Conservation (phyloP, 345 rosid species). For the Salix suchowensis region DNA sequence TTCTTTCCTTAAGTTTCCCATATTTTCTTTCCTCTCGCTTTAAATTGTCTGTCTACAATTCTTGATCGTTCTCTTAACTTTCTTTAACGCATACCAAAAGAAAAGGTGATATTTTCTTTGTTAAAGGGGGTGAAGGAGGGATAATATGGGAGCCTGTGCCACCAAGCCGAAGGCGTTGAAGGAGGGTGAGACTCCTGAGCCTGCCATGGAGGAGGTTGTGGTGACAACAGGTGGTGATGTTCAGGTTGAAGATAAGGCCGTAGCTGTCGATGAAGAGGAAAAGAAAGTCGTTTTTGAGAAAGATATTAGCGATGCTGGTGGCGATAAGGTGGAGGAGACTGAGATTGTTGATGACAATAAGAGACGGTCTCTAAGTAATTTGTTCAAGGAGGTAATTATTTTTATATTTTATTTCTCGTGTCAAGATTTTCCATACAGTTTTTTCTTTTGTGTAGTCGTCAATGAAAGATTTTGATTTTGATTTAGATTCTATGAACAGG, state of each 20-base stretch:
- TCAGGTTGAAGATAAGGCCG: background rate
- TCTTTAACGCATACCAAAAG: background rate
- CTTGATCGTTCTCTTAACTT: too few species aligned
- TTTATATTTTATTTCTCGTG: too few species aligned
- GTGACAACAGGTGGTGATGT: constrained; percentile 5
- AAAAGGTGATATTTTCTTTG: background rate
- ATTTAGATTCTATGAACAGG: too few species aligned
- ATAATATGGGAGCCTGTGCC: constrained; percentile 48
- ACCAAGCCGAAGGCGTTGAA: constrained; percentile 46
- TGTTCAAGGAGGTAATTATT: constrained; percentile 25
- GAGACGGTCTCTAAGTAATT: constrained; percentile 34
- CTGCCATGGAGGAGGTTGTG: constrained; percentile 9
- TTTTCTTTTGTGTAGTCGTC: too few species aligned
- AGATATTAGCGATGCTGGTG: constrained; percentile 4
- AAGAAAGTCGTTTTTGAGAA: constrained; percentile 20
- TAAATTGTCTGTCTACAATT: too few species aligned
- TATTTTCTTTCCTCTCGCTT: too few species aligned
- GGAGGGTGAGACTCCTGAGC: constrained; percentile 24
- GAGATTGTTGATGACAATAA: constrained; percentile 30
- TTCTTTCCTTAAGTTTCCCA: too few species aligned
- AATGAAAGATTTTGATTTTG: too few species aligned
- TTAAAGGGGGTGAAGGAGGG: too few species aligned
- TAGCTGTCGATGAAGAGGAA: constrained; percentile 20
- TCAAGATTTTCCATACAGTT: too few species aligned
- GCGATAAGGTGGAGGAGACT: constrained; percentile 2